Evolutionary conservation across 805 yeast genomes (phyloP).

Genomic region (Metschnikowia orientalis): DNA sequence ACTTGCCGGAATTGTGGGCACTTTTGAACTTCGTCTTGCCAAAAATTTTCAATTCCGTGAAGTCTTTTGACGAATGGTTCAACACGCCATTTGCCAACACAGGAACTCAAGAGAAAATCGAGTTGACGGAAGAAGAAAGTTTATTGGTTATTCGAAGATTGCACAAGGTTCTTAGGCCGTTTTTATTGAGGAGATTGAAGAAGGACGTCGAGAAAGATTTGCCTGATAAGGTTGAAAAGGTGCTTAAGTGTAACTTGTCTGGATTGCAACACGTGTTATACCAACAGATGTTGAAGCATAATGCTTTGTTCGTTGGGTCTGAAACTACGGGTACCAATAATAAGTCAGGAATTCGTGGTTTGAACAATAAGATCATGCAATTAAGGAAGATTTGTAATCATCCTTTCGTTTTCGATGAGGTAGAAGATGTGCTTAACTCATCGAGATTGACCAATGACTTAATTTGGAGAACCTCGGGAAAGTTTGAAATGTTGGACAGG

Average conservation of each 20-base stretch:
- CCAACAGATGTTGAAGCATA: constrained; percentile 73
- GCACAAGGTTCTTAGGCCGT: constrained; percentile 82
- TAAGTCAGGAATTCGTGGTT: constrained; percentile 67
- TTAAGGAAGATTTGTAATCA: constrained; percentile 81
- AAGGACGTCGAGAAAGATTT: constrained; percentile 83
- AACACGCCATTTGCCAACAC: constrained; percentile 85
- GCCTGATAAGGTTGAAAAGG: constrained; percentile 81
- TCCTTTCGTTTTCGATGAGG: constrained; percentile 83
- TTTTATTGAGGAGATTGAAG: constrained; percentile 76
- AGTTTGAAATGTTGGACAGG: constrained; percentile 73
- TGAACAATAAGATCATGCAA: constrained; percentile 82
- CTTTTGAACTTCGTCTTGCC: constrained; percentile 77
- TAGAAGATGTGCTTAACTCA: constrained; percentile 67
- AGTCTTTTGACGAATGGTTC: constrained; percentile 86
- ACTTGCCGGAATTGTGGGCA: constrained; percentile 84
- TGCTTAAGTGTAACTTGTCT: constrained; percentile 72
- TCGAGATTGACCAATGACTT: constrained; percentile 56
- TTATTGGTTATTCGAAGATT: constrained; percentile 76
- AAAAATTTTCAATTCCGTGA: constrained; percentile 78
- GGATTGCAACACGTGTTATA: constrained; percentile 67
- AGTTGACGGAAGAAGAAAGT: constrained; percentile 81
- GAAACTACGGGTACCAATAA: constrained; percentile 47
- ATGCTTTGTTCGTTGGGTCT: constrained; percentile 63
- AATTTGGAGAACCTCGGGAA: constrained; percentile 75
- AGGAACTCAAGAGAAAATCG: constrained; percentile 76